Evolutionary conservation across 78 protist species (phyloP).

Genomic region (Creolimax fragrantissima): DNA sequence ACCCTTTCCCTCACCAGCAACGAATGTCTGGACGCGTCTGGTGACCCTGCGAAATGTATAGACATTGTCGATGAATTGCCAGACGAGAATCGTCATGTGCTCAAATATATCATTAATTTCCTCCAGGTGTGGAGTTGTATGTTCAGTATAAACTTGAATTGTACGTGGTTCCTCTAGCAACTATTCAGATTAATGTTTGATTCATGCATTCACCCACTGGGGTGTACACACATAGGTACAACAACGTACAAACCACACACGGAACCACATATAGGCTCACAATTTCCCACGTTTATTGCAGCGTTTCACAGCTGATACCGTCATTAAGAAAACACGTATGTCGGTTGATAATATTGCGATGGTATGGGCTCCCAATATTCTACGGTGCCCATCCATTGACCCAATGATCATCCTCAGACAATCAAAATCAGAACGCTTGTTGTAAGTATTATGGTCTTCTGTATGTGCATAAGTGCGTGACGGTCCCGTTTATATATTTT

Average conservation of each 20-base stretch:
- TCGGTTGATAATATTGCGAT: slow-evolving; percentile 20
- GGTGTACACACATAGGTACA: neutral
- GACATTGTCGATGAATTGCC: slow-evolving; percentile 3
- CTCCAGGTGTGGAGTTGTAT: neutral
- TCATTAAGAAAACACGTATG: neutral
- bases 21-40: neutral
- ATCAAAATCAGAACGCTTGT: neutral
- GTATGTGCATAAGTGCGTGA: no score
- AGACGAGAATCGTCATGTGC: neutral
- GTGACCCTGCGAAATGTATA: neutral
- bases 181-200: neutral
- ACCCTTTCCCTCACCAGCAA: neutral
- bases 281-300: neutral
- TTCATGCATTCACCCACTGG: neutral
- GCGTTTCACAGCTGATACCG: neutral
- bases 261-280: neutral
- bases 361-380: slow-evolving; percentile 35
- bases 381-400: slow-evolving; percentile 25
- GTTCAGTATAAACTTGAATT: no score
- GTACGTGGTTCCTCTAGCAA: no score
- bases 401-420: slow-evolving; percentile 3
- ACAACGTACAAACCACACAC: neutral
- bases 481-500: no score
- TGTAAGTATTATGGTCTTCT: neutral
- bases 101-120: neutral